Conservation (phyloP, 73 alveolate species). For the Paramecium sonneborni region DNA sequence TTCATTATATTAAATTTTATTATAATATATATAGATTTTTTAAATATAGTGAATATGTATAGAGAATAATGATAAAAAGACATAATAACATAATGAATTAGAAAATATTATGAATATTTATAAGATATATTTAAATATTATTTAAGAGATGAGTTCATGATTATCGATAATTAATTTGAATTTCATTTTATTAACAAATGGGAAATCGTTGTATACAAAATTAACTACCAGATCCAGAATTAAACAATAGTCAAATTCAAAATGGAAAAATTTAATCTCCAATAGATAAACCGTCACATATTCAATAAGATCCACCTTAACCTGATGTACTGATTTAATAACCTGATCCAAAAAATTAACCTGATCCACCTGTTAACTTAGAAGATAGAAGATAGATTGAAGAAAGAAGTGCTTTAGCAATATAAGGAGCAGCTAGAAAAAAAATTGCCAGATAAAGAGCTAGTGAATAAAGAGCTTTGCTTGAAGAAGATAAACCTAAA, state of each 20-base stretch:
- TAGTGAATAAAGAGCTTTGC: neutral
- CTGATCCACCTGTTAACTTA: neutral
- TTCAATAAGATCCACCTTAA: neutral
- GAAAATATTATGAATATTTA: no score
- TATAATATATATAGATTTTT: neutral
- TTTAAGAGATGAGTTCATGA: no score
- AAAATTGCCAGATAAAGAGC: neutral
- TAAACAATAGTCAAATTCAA: no score
- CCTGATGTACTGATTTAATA: no score
- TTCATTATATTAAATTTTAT: neutral
- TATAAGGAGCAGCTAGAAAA: neutral
- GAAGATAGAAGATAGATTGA: neutral
- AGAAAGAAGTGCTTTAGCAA: neutral
- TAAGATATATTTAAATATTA: no score
- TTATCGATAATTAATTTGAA: neutral
- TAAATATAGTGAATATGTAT: no score
- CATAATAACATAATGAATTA: no score
- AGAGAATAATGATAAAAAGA: no score
- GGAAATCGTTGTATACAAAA: neutral
- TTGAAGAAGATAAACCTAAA: constrained; percentile 21
- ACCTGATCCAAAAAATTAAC: neutral
- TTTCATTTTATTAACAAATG: neutral
- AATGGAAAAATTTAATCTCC: neutral
- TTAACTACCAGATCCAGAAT: no score
- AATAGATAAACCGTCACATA: neutral